These are phyloP conservation scores for Globisporangium splendens DNA, from an alignment of 352 stramenopile genomes.

Conservation along the genomic window DNA sequence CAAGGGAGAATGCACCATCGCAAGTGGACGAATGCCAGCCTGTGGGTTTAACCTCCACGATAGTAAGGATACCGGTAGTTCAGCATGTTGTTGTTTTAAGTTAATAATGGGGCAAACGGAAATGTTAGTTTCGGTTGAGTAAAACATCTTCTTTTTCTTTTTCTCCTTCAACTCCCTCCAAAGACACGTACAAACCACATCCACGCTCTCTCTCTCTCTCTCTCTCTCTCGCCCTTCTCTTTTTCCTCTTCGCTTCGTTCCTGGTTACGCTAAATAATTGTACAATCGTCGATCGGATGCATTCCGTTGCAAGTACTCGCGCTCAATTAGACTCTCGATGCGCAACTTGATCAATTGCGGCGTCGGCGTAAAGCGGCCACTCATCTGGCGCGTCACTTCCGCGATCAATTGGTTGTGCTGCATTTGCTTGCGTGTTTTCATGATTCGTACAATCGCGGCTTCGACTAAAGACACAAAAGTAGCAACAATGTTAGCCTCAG, in stretches of 20 bases:
- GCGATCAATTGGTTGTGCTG: conserved; percentile 91
- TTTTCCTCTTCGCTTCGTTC: neutral
- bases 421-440: conserved; percentile 93
- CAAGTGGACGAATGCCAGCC: too few species aligned
- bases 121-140: too few species aligned
- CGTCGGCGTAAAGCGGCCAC: conserved; percentile 90
- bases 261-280: conserved; percentile 96
- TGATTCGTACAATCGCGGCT: conserved; percentile 94
- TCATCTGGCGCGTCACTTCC: conserved; percentile 87
- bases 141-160: too few species aligned
- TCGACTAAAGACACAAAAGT: conserved; percentile 48
- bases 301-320: conserved; percentile 97
- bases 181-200: too few species aligned
- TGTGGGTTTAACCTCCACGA: too few species aligned
- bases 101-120: too few species aligned
- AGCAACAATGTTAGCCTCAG: neutral
- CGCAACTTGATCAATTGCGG: conserved; percentile 97
- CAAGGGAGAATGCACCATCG: too few species aligned
- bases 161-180: too few species aligned
- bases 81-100: too few species aligned
- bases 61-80: too few species aligned
- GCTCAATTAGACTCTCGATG: conserved; percentile 98
- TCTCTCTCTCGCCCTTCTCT: too few species aligned
- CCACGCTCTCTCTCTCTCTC: neutral
- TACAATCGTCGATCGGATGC: conserved; percentile 92